A percentile compares a stretch with the other conserved stretches of the same genome.
Conservation (phyloP, 345 rosid species). For the Eutrema japonicum region DNA sequence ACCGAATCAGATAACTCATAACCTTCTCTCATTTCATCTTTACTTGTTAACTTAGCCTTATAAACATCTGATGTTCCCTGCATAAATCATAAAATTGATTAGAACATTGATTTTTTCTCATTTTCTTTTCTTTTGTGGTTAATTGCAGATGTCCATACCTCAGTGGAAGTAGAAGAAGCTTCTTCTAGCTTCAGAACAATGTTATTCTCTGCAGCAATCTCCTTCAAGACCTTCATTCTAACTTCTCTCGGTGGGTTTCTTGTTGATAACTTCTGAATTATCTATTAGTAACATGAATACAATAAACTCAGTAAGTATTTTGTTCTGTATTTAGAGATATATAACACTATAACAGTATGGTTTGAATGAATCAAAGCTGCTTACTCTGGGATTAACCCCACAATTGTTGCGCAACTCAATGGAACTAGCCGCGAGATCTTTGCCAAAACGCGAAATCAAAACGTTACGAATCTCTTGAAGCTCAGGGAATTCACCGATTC, state of each 20-base stretch:
- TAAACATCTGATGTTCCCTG: slow-evolving; percentile 46
- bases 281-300: slow-evolving; percentile 29
- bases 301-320: slow-evolving; percentile 20
- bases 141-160: slow-evolving; percentile 51
- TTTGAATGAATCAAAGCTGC: slow-evolving; percentile 23
- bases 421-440: slow-evolving; percentile 74
- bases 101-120: background rate
- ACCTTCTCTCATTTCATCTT: slow-evolving; percentile 34
- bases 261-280: slow-evolving; percentile 48
- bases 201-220: slow-evolving; percentile 70
- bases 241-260: slow-evolving; percentile 57
- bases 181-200: slow-evolving; percentile 60
- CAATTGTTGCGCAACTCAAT: slow-evolving; percentile 77
- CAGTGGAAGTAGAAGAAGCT: slow-evolving; percentile 38
- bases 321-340: background rate
- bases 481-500: slow-evolving; percentile 94
- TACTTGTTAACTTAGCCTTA: slow-evolving; percentile 32
- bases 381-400: slow-evolving; percentile 69
- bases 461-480: slow-evolving; percentile 75
- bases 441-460: slow-evolving; percentile 71
- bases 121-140: background rate
- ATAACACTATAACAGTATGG: slow-evolving; percentile 18
- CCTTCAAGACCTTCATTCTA: slow-evolving; percentile 64
- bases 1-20: slow-evolving; percentile 44
- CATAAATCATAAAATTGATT: slow-evolving; percentile 25